phyloP scores from a whole-genome alignment of 306 rosid genomes.

The Ammopiptanthus mongolicus region DNA sequence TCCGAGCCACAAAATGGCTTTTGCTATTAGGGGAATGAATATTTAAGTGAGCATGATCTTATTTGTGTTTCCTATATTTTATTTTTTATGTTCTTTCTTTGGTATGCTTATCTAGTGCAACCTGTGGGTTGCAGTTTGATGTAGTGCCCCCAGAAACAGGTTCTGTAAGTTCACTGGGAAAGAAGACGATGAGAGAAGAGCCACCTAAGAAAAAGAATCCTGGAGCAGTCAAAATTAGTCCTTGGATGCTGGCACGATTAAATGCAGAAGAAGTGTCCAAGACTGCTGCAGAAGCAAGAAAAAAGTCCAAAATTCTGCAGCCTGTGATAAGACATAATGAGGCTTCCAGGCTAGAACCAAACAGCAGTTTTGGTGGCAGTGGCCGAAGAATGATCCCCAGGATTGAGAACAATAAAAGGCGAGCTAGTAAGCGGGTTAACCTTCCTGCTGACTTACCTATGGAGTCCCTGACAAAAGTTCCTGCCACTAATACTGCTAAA shows the following conservation, averaged over 20 bases:
- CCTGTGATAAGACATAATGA: conserved; percentile 57
- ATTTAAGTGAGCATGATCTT: neutral
- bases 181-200: conserved; percentile 51
- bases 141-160: conserved; percentile 86
- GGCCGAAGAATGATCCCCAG: conserved; percentile 50
- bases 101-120: neutral
- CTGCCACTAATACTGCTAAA: conserved; percentile 36
- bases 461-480: conserved; percentile 44
- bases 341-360: conserved; percentile 43
- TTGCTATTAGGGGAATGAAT: neutral
- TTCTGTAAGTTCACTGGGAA: conserved; percentile 78
- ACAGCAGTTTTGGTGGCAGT: conserved; percentile 58
- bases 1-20: neutral
- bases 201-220: conserved; percentile 64
- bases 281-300: conserved; percentile 94
- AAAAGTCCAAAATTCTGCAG: conserved; percentile 82
- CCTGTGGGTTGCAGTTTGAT: conserved; percentile 51
- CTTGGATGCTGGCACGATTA: conserved; percentile 88
- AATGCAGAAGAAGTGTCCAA: conserved; percentile 87
- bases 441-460: conserved; percentile 67
- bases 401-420: conserved; percentile 57
- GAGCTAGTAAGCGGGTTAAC: conserved; percentile 55
- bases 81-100: neutral
- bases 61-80: neutral
- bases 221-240: conserved; percentile 77